These are phyloP conservation scores for Pleurotus djamor DNA, from an alignment of 768 basidiomycete genomes.

Conservation along the genomic window DNA sequence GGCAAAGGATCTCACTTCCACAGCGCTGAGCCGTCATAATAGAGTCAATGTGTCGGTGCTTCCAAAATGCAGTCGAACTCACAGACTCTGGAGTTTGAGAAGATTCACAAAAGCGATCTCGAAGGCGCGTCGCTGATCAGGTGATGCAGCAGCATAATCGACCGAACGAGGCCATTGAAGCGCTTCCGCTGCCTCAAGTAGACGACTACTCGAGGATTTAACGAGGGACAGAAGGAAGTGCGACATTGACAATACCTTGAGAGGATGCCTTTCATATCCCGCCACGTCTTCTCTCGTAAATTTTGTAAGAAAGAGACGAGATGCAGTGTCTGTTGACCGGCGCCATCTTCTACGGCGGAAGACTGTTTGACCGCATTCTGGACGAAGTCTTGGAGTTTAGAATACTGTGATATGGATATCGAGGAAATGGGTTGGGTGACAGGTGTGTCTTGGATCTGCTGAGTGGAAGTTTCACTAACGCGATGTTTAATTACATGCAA, in stretches of 20 bases:
- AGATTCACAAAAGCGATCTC: constrained; percentile 78
- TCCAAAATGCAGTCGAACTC: constrained; percentile 22
- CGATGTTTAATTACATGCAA: constrained; percentile 1
- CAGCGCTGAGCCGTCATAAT: constrained; percentile 39
- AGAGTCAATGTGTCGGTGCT: neutral
- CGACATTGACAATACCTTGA: constrained; percentile 29
- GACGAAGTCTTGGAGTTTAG: constrained; percentile 62
- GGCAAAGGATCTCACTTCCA: constrained; percentile 35
- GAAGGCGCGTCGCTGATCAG: constrained; percentile 60
- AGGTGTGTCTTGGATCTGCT: constrained; percentile 42
- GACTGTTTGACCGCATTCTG: constrained; percentile 42
- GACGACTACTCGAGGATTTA: constrained; percentile 39
- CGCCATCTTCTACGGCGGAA: constrained; percentile 40
- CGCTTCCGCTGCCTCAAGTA: constrained; percentile 65
- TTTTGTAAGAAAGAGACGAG: constrained; percentile 60
- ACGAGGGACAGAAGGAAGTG: neutral
- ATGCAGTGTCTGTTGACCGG: constrained; percentile 50
- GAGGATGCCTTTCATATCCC: constrained; percentile 63
- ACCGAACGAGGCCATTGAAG: constrained; percentile 85
- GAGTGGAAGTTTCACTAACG: constrained; percentile 56
- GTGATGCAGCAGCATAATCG: constrained; percentile 52
- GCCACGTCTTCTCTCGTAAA: constrained; percentile 75
- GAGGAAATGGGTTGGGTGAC: constrained; percentile 36
- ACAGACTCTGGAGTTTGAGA: constrained; percentile 78
- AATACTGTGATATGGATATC: constrained; percentile 53